Evolutionary conservation across 83 land plant species (phyloP), one percentile per base, ranked within the genome.

Genomic region (Diphasiastrum complanatum): DNA sequence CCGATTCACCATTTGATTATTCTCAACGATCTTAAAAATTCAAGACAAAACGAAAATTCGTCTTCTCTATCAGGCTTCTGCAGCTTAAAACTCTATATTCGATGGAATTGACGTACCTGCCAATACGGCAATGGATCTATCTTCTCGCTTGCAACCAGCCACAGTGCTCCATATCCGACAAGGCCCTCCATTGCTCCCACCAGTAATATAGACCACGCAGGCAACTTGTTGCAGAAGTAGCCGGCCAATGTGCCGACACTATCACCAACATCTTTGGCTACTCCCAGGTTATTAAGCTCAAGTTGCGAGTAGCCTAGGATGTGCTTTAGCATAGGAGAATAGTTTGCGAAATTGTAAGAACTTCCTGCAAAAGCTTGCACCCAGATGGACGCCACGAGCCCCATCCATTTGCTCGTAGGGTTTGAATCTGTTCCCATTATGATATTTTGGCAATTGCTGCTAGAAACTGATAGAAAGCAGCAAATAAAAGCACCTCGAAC

Each of bases 241-340:
- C 97, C 97, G 0, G 97, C 85, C 36, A 91, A 74, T 31, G 87
- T 57, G 14, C 97, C 97, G 45, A 91, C 89, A 51, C 82, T 91
- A 60, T 91, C 97, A 1, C 97, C 97, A 43, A 87, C 40, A 50
- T 91, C 97, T 61, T 87, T 91, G 26, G 95, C 93, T 24, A 91
- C 95, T 0, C 95, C 97, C 35, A 91, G 76, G 46, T 82, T 70
- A 61, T 79, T 87, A 20, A 91, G 74, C 83, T 84, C 83, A 47
- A 50, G 33, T 70, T 91, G 97, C 66, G 45, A 78, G 60, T 65
- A 82, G 0, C 82, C 81, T 38, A 91, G 70, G 19, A 84, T 85
- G 0, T 72, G 48, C 60, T 89, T 89, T 31, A 89, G 73, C 10
- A 69, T 40, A 20, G 73, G 72, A 0, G 96, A 90, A 70, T 81